Evolutionary conservation across 2,329 filamentous ascomycete species (phyloP).

Genomic region (Cladosporium colombiae): DNA sequence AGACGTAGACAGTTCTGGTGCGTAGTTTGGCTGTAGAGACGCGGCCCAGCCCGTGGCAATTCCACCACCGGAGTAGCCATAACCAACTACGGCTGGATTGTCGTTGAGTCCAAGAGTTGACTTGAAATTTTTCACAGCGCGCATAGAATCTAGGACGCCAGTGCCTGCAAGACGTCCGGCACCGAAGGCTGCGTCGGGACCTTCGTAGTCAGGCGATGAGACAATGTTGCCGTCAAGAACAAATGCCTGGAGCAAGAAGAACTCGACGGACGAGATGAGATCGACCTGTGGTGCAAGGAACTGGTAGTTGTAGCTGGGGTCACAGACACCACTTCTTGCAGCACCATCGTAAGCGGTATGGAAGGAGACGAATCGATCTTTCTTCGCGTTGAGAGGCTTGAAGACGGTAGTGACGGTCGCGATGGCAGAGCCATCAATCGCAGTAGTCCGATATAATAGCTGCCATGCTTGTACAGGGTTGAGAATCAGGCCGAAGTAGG

Average conservation of each 20-base stretch:
- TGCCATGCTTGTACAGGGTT: slow-evolving; percentile 29
- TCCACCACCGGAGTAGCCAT: slow-evolving; percentile 59
- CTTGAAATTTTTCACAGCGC: slow-evolving; percentile 40
- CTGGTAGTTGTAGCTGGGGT: slow-evolving; percentile 42
- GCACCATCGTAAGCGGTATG: slow-evolving; percentile 38
- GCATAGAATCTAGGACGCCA: slow-evolving; percentile 45
- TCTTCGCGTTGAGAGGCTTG: slow-evolving; percentile 26
- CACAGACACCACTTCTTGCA: slow-evolving; percentile 38
- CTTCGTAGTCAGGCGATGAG: slow-evolving; percentile 47
- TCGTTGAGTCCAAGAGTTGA: slow-evolving; percentile 30
- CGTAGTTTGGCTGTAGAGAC: slow-evolving; percentile 53
- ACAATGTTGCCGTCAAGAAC: slow-evolving; percentile 32
- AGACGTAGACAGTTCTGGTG: slow-evolving; percentile 52
- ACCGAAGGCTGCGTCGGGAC: slow-evolving; percentile 33
- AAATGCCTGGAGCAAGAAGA: slow-evolving; percentile 27
- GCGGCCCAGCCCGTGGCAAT: slow-evolving; percentile 55
- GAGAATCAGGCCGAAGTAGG: slow-evolving; percentile 31
- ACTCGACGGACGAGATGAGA: slow-evolving; percentile 27
- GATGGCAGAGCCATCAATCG: slow-evolving; percentile 32
- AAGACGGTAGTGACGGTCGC: slow-evolving; percentile 33
- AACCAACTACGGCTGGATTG: slow-evolving; percentile 44
- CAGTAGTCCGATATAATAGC: slow-evolving; percentile 32
- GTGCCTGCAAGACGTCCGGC: slow-evolving; percentile 44
- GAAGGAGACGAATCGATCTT: slow-evolving; percentile 34
- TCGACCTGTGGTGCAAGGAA: slow-evolving; percentile 28